Conservation (phyloP, 2,329 filamentous ascomycete species). For the Daldinia eschscholtzii region DNA sequence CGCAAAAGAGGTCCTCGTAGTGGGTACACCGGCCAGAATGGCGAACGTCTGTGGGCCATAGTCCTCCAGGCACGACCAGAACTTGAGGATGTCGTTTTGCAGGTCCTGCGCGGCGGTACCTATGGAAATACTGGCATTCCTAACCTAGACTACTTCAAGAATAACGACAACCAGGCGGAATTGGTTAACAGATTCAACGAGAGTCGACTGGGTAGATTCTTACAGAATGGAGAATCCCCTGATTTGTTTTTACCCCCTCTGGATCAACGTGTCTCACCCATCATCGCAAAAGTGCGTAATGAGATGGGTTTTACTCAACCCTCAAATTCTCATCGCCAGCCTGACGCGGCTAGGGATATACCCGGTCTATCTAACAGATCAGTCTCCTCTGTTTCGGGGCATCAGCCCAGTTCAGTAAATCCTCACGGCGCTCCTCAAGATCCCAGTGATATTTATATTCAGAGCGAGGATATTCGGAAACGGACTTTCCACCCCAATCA, state of each 20-base stretch:
- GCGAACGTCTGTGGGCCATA: conserved; percentile 53
- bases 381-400: conserved; percentile 39
- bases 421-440: conserved; percentile 54
- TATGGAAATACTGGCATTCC: conserved; percentile 49
- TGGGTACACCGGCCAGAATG: conserved; percentile 54
- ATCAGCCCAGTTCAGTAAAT: conserved; percentile 44
- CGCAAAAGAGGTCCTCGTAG: conserved; percentile 53
- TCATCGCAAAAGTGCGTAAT: conserved; percentile 35
- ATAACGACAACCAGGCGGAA: conserved; percentile 53
- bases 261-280: conserved; percentile 43
- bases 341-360: conserved; percentile 31
- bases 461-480: conserved; percentile 51
- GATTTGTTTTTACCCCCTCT: conserved; percentile 48
- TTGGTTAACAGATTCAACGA: conserved; percentile 52
- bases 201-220: conserved; percentile 51
- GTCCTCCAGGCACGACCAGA: conserved; percentile 52
- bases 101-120: conserved; percentile 49
- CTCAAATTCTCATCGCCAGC: conserved; percentile 32
- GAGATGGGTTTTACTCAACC: conserved; percentile 37
- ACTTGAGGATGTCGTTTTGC: conserved; percentile 52
- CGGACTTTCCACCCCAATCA: conserved; percentile 42
- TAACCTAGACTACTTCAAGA: conserved; percentile 52
- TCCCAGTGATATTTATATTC: conserved; percentile 52
- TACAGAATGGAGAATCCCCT: conserved; percentile 50
- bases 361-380: conserved; percentile 40